Evolutionary conservation across 2,329 filamentous ascomycete genomes (phyloP), one percentile per base, ranked within the genome.

Genomic region (Fusarium aywerte): DNA sequence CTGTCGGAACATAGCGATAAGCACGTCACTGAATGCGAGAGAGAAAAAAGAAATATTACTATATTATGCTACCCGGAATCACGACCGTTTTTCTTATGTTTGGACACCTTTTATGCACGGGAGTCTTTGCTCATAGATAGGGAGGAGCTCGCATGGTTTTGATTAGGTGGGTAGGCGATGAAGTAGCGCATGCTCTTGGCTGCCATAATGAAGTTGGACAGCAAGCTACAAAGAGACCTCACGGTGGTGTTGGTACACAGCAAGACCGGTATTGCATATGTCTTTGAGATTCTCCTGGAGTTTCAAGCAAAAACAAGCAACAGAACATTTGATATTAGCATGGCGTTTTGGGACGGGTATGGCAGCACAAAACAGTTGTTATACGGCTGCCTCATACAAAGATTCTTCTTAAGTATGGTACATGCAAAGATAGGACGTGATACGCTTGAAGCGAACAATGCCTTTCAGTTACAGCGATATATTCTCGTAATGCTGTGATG

Each of bases 281-380:
- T 23, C 35, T 29, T 42, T 45, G 32, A 38, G 20, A n/a, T 53
- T 33, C 53, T 50, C 27, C 25, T 18, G 40, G 33, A 49, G 32
- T 36, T 33, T 32, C n/a, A 38, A 57, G 50, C 27, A 47, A 60
- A 33, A 52, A 58, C 25, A 55, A 47, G 39, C 42, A 60, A 36
- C 54, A 58, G 55, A 68, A 35, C 23, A 62, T 57, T 57, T 36
- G 38, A 58, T 39, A 51, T 64, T 59, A 62, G 67, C 67, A 70
- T 58, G 66, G 66, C 66, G 66, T 69, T 69, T 67, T 55, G 36
- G 66, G 50, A 36, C 31, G 66, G 66, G 33, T 31, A 54, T 47
- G 43, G 38, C 53, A 64, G 43, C 47, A 38, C 47, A 56, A 47
- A 51, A 42, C 44, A 49, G 39, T 53, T 59, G 43, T 44, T 44